Percentiles rank a stretch among this genome's conserved stretches.
Conservation (phyloP, 2,329 filamentous ascomycete genomes). For the Penicillium sp. region DNA sequence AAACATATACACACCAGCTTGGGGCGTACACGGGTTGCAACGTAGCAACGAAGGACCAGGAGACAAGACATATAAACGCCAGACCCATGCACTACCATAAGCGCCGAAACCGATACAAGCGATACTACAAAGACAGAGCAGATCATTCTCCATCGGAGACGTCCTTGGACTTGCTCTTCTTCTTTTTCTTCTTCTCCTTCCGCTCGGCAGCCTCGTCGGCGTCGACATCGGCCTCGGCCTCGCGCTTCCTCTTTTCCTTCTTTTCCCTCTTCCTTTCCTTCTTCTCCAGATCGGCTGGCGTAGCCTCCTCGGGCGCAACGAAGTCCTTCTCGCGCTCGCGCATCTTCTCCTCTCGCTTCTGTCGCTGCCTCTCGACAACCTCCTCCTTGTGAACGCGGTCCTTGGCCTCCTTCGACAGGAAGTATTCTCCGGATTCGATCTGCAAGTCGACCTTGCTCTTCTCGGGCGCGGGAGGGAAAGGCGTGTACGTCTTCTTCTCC, state of each 20-base stretch:
- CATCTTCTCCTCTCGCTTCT: constrained; percentile 85
- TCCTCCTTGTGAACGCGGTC: constrained; percentile 78
- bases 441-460: constrained; percentile 99
- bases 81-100: constrained; percentile 42
- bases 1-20: constrained; percentile 15
- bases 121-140: constrained; percentile 17
- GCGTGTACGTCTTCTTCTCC: constrained; percentile 90
- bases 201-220: constrained; percentile 46
- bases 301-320: constrained; percentile 78
- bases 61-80: constrained; percentile 31
- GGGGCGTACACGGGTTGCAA: constrained; percentile 10
- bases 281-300: constrained; percentile 56
- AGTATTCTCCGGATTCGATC: constrained; percentile 98
- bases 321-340: constrained; percentile 84
- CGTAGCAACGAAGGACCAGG: constrained; percentile 17
- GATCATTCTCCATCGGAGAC: constrained; percentile 29
- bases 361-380: constrained; percentile 78
- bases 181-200: constrained; percentile 63
- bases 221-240: constrained; percentile 37
- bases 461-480: constrained; percentile 93
- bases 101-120: constrained; percentile 31
- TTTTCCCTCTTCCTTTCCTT: constrained; percentile 53
- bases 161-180: constrained; percentile 42
- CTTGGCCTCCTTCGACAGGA: constrained; percentile 89
- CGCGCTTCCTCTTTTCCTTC: constrained; percentile 47